phyloP scores from a whole-genome alignment of 2,329 filamentous ascomycete species.

The Penicillium palitans region DNA sequence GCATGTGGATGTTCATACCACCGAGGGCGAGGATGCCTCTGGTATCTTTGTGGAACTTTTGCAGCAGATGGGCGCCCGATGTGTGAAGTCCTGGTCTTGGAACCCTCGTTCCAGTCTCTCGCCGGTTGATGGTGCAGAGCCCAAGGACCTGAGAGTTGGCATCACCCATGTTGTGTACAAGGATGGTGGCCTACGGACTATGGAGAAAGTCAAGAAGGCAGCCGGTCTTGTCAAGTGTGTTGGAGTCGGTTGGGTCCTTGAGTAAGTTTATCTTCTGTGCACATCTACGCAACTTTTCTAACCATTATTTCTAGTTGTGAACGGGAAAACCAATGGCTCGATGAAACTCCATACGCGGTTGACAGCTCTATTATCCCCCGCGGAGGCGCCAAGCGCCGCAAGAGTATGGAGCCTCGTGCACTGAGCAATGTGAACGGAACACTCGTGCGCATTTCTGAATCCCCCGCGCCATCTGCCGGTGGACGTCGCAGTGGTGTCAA shows the following conservation, averaged over 20 bases:
- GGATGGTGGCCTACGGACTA: slow-evolving; percentile 75
- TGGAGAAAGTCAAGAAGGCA: slow-evolving; percentile 75
- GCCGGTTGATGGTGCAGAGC: slow-evolving; percentile 34
- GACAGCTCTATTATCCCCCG: slow-evolving; percentile 68
- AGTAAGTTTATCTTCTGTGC: slow-evolving; percentile 58
- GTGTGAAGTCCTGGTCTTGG: slow-evolving; percentile 75
- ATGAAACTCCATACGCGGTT: slow-evolving; percentile 68
- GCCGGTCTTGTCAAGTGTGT: slow-evolving; percentile 79
- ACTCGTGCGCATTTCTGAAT: slow-evolving; percentile 46
- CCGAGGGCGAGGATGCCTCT: slow-evolving; percentile 76
- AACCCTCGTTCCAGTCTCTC: slow-evolving; percentile 55
- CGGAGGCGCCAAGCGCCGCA: slow-evolving; percentile 69
- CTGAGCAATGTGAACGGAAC: slow-evolving; percentile 69
- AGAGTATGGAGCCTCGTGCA: slow-evolving; percentile 77
- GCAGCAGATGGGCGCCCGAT: slow-evolving; percentile 76
- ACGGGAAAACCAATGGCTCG: slow-evolving; percentile 72
- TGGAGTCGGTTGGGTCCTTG: slow-evolving; percentile 83
- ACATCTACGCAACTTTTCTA: slow-evolving; percentile 6
- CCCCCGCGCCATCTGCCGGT: slow-evolving; percentile 29
- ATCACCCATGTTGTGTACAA: slow-evolving; percentile 92
- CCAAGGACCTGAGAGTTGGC: slow-evolving; percentile 57
- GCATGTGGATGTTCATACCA: slow-evolving; percentile 80
- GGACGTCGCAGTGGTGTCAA: slow-evolving; percentile 33
- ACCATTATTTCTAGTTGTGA: slow-evolving; percentile 60
- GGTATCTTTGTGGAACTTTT: slow-evolving; percentile 79